A percentile compares a stretch with the other conserved stretches of the same genome.
These are phyloP conservation scores for Buddleja alternifolia DNA, from an alignment of 257 asterid genomes.

Conservation along the genomic window DNA sequence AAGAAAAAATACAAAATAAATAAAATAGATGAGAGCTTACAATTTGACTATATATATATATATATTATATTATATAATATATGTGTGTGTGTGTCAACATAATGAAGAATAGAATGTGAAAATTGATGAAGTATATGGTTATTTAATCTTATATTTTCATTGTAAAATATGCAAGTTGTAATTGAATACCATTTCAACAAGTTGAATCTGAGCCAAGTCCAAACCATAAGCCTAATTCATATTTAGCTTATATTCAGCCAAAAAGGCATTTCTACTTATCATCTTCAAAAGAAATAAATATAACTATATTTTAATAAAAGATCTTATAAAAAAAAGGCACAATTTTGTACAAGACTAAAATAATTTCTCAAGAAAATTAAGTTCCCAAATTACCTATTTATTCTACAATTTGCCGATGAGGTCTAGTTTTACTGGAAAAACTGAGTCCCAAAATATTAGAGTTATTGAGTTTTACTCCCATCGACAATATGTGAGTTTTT, in stretches of 20 bases:
- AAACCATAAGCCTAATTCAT: slow-evolving; percentile 4
- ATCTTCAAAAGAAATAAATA: background rate
- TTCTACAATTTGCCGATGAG: too few species aligned
- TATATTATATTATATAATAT: too few species aligned
- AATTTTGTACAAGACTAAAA: too few species aligned
- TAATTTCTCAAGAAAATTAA: too few species aligned
- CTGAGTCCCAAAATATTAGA: too few species aligned
- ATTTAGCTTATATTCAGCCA: background rate
- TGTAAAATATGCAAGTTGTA: slow-evolving; percentile 9
- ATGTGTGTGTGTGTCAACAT: background rate
- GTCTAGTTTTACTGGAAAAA: too few species aligned
- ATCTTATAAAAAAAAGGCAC: background rate
- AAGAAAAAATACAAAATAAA: slow-evolving; percentile 4
- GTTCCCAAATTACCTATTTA: too few species aligned
- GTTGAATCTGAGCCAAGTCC: slow-evolving; percentile 24
- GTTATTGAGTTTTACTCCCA: too few species aligned
- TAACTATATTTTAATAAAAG: background rate
- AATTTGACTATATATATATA: background rate
- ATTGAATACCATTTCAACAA: background rate
- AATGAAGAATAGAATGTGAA: slow-evolving; percentile 17
- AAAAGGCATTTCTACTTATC: background rate
- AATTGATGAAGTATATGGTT: background rate
- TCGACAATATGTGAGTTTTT: too few species aligned
- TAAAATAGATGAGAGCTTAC: background rate
- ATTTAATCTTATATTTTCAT: background rate